phyloP scores from a whole-genome alignment of 2,329 filamentous ascomycete genomes.

The Penicillium sp. region DNA sequence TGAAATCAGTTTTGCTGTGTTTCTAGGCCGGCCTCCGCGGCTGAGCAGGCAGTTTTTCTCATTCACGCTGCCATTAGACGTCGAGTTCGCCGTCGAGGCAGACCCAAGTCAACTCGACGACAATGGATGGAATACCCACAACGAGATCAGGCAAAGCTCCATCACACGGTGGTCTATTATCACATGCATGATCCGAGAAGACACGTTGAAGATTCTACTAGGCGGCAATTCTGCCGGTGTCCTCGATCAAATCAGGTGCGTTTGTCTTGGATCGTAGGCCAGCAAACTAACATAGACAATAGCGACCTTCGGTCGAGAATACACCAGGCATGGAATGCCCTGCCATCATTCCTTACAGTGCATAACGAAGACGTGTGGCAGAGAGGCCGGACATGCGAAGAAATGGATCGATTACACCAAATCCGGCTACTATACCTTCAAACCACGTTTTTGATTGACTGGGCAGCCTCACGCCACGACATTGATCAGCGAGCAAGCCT shows the following conservation, averaged over 20 bases:
- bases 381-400: not conserved
- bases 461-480: not conserved
- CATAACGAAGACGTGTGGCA: not conserved
- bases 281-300: not conserved
- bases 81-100: too few relatives aligned
- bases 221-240: not conserved
- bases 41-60: not conserved
- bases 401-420: not conserved
- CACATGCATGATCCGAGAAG: not conserved
- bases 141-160: not conserved
- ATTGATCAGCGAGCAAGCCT: not conserved
- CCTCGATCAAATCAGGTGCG: too few relatives aligned
- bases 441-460: not conserved
- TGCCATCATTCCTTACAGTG: not conserved
- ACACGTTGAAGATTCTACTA: not conserved
- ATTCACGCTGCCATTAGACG: not conserved
- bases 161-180: not conserved
- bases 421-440: not conserved
- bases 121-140: not conserved
- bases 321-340: too few relatives aligned
- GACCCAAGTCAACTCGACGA: too few relatives aligned
- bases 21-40: not conserved
- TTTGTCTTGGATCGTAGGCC: too few relatives aligned
- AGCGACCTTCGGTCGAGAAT: too few relatives aligned
- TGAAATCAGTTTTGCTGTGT: constrained; percentile 1